Conservation (phyloP, 1,284 basidiomycete genomes). For the Hypsizygus ulmarius region DNA sequence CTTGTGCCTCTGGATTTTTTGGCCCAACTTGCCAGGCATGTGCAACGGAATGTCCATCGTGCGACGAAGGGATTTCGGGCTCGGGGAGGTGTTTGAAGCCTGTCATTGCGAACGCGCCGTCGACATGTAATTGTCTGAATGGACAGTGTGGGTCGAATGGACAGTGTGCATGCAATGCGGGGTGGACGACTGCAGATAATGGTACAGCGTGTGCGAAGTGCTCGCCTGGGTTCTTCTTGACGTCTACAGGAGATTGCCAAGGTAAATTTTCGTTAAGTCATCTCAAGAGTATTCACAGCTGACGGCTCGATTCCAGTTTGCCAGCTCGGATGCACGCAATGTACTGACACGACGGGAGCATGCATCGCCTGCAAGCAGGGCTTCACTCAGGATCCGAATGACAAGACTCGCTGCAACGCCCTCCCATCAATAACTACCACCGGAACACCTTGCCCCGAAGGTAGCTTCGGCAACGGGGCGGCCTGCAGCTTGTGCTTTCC, state of each 20-base stretch:
- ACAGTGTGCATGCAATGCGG: constrained; percentile 70
- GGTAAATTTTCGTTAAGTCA: constrained; percentile 40
- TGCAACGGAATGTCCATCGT: constrained; percentile 60
- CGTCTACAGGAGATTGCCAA: constrained; percentile 67
- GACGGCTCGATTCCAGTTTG: constrained; percentile 48
- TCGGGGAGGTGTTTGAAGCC: constrained; percentile 63
- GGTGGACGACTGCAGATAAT: constrained; percentile 68
- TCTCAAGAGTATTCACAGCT: constrained; percentile 11
- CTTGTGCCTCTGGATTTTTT: constrained; percentile 69
- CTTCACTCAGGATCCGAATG: constrained; percentile 64
- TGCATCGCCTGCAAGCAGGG: constrained; percentile 70
- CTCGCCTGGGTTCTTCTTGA: constrained; percentile 69
- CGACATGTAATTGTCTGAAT: constrained; percentile 75
- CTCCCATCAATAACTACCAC: constrained; percentile 45
- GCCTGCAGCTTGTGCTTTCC: constrained; percentile 60
- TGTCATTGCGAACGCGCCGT: constrained; percentile 47
- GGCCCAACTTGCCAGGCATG: constrained; percentile 68
- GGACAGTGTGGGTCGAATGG: constrained; percentile 66
- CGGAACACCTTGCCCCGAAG: constrained; percentile 60
- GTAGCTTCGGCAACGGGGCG: constrained; percentile 58
- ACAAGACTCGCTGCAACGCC: constrained; percentile 65
- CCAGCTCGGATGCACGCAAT: constrained; percentile 65
- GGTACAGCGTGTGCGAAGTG: constrained; percentile 75
- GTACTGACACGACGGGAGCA: constrained; percentile 61
- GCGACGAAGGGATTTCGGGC: constrained; percentile 76